These are phyloP conservation scores for Phylloboletellus chloephorus DNA, from an alignment of 1,284 basidiomycete species.

Conservation along the genomic window DNA sequence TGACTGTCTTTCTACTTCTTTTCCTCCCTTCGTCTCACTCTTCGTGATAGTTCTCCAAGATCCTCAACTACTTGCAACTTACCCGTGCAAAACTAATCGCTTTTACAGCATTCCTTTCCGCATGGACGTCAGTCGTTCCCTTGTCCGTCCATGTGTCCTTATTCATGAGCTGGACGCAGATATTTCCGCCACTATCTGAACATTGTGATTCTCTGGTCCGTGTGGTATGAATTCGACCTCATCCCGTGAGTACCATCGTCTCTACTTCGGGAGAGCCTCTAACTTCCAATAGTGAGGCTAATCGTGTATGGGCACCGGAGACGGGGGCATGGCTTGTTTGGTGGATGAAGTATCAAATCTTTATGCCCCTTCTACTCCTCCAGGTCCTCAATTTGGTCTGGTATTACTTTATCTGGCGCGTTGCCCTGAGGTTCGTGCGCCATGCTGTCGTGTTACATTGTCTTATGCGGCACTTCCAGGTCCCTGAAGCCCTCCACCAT, in stretches of 20 bases:
- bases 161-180: slow-evolving; percentile 36
- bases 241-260: slow-evolving; percentile 59
- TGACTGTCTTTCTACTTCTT: slow-evolving; percentile 36
- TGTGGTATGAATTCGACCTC: slow-evolving; percentile 77
- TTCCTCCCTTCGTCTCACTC: slow-evolving; percentile 4
- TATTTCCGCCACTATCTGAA: slow-evolving; percentile 97
- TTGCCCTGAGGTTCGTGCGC: slow-evolving; percentile 43
- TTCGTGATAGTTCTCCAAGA: slow-evolving; percentile 64
- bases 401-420: slow-evolving; percentile 79
- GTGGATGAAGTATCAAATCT: slow-evolving; percentile 85
- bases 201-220: slow-evolving; percentile 80
- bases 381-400: slow-evolving; percentile 88
- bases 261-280: background rate
- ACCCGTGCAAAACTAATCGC: slow-evolving; percentile 58
- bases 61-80: slow-evolving; percentile 80
- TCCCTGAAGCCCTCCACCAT: slow-evolving; percentile 31
- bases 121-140: slow-evolving; percentile 72
- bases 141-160: background rate
- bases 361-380: slow-evolving; percentile 67
- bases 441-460: background rate
- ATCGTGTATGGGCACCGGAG: slow-evolving; percentile 56
- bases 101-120: slow-evolving; percentile 64
- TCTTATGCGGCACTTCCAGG: slow-evolving; percentile 5
- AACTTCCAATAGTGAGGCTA: slow-evolving; percentile 43
- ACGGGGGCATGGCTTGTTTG: slow-evolving; percentile 66